Conservation (phyloP, 139 green algal genomes). For the Micractinium conductrix region DNA sequence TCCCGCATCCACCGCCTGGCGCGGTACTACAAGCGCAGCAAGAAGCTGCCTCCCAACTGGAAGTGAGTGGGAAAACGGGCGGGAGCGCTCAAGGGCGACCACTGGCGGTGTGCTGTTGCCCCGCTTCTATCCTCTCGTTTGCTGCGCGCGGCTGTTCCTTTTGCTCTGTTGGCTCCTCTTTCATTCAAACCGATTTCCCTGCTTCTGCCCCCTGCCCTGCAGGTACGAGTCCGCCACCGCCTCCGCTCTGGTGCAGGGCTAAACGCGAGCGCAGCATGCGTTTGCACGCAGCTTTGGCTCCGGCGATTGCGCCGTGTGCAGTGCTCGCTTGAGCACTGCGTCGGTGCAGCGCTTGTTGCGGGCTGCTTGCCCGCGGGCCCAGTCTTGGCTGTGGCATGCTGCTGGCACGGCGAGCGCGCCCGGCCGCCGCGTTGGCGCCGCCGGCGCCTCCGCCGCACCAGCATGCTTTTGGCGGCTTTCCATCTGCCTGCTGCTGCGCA, state of each 20-base stretch:
- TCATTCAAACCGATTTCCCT: not conserved
- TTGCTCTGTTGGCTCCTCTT: not conserved
- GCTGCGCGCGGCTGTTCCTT: not conserved
- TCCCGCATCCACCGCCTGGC: constrained; percentile 98
- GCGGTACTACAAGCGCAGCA: constrained; percentile 97
- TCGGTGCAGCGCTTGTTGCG: too few species aligned
- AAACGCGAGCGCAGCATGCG: not conserved
- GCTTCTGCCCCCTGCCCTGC: constrained; percentile 60
- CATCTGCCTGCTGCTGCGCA: too few species aligned
- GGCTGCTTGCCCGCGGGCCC: too few species aligned
- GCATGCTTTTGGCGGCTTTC: too few species aligned
- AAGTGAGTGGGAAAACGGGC: constrained; percentile 56
- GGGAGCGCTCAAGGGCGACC: not conserved
- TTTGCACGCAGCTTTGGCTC: too few species aligned
- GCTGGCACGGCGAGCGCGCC: too few species aligned
- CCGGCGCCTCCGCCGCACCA: too few species aligned
- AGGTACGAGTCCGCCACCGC: constrained; percentile 96
- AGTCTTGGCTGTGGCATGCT: too few species aligned
- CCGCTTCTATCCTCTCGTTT: not conserved
- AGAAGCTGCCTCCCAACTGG: constrained; percentile 88
- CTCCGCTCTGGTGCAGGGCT: constrained; percentile 81
- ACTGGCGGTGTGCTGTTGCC: not conserved
- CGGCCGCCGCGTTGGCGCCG: too few species aligned
- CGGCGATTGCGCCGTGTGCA: too few species aligned
- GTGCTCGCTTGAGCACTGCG: too few species aligned